These are phyloP conservation scores for Crucihimalaya himalaica DNA, from an alignment of 345 rosid genomes.

Conservation along the genomic window DNA sequence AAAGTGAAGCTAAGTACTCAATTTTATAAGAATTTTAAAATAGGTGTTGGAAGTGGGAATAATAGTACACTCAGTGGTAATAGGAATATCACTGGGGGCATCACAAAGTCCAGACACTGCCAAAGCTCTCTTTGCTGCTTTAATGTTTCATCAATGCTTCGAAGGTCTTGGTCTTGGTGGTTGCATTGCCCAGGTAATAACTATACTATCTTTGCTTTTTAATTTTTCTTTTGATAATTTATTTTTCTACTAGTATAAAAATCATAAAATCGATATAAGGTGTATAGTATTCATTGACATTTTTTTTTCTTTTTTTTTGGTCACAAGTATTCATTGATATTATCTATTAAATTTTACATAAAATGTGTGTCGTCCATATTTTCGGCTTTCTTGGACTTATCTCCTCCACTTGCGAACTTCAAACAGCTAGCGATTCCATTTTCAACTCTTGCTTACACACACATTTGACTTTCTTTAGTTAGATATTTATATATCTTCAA, in stretches of 20 bases:
- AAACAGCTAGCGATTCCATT: background rate
- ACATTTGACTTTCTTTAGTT: background rate
- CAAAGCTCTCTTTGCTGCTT: constrained; percentile 58
- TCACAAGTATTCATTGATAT: constrained; percentile 14
- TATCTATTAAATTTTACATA: constrained; percentile 4
- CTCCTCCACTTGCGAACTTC: constrained; percentile 13
- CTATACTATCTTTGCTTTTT: background rate
- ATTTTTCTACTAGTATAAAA: background rate
- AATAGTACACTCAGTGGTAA: constrained; percentile 67
- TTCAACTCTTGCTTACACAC: constrained; percentile 5
- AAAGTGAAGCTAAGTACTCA: background rate
- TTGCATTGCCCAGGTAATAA: constrained; percentile 60
- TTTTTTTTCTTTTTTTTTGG: no score
- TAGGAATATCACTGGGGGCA: constrained; percentile 69
- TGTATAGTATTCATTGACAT: constrained; percentile 8
- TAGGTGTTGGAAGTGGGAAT: constrained; percentile 73
- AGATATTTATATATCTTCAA: background rate
- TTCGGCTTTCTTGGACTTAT: constrained; percentile 19
- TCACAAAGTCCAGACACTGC: constrained; percentile 51
- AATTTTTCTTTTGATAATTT: background rate
- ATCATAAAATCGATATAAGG: background rate
- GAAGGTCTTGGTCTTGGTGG: constrained; percentile 84
- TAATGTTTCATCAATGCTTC: constrained; percentile 70
- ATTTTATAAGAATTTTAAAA: background rate
- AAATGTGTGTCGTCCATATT: background rate